Percentiles rank a stretch among this genome's conserved stretches.
phyloP scores from a whole-genome alignment of 352 stramenopile species.

The Globisporangium emineosum region DNA sequence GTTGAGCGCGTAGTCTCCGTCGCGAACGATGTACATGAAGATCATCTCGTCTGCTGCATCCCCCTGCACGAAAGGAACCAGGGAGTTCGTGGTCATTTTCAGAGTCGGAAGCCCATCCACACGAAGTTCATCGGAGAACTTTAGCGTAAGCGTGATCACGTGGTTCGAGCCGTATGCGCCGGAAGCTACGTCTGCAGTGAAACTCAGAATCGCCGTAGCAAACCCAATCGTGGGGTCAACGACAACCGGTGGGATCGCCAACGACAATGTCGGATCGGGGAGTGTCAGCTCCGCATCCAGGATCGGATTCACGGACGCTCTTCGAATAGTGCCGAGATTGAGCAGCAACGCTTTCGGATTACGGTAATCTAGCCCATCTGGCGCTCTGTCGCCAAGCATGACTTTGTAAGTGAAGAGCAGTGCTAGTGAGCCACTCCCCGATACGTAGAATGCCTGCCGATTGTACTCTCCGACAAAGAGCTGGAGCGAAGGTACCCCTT shows the following conservation, averaged over 20 bases:
- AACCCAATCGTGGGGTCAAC: constrained; percentile 44
- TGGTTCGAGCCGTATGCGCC: constrained; percentile 73
- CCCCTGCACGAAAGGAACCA: constrained; percentile 59
- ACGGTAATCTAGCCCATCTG: constrained; percentile 49
- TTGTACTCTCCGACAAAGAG: constrained; percentile 61
- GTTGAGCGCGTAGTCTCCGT: constrained; percentile 33
- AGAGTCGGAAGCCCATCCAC: constrained; percentile 48
- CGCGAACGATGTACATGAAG: constrained; percentile 72
- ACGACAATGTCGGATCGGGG: constrained; percentile 30
- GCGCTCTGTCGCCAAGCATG: constrained; percentile 50
- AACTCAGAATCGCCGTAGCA: constrained; percentile 36
- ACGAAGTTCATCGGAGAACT: constrained; percentile 74
- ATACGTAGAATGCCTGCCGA: constrained; percentile 57
- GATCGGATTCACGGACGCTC: constrained; percentile 40
- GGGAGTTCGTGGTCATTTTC: constrained; percentile 54
- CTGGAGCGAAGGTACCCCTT: constrained; percentile 51
- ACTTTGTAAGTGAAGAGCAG: constrained; percentile 70
- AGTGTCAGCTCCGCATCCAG: constrained; percentile 60
- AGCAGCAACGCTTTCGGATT: constrained; percentile 42
- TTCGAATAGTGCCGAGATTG: constrained; percentile 61
- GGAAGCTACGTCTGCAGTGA: constrained; percentile 43
- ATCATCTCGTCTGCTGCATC: constrained; percentile 41
- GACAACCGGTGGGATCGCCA: constrained; percentile 43
- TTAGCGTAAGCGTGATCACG: constrained; percentile 63
- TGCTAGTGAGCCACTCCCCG: constrained; percentile 42